Percentiles rank a stretch among this genome's conserved stretches.
Conservation (phyloP, 441 rosid species). For the Theobroma grandiflorum region DNA sequence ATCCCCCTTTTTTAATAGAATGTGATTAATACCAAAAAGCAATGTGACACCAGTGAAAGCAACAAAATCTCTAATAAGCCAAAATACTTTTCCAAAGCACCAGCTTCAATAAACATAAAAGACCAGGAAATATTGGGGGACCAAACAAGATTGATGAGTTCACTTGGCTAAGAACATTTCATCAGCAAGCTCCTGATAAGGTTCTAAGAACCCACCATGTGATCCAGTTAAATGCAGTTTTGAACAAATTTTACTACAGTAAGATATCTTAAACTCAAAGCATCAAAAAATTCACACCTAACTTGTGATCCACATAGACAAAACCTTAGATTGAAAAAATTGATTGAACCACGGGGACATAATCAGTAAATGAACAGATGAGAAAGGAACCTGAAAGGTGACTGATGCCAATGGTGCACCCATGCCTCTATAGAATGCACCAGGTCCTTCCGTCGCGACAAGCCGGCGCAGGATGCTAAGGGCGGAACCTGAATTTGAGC, state of each 20-base stretch:
- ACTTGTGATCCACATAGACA: background rate
- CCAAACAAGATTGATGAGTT: background rate
- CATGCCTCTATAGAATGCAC: conserved; percentile 92
- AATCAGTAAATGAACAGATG: background rate
- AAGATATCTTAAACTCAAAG: conserved; percentile 8
- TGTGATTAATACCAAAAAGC: background rate
- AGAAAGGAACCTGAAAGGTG: conserved; percentile 77
- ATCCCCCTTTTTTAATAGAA: background rate
- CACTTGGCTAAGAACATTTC: conserved; percentile 11
- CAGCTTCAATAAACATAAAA: background rate
- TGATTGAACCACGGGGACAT: background rate
- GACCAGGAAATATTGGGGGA: conserved; percentile 19
- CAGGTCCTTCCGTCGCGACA: conserved; percentile 68
- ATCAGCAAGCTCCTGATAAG: conserved; percentile 23
- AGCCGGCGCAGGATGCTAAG: conserved; percentile 61
- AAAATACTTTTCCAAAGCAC: conserved; percentile 4
- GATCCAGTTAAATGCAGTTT: conserved; percentile 20
- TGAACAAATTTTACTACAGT: background rate
- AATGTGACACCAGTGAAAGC: background rate
- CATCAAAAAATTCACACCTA: background rate
- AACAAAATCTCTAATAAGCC: conserved; percentile 1
- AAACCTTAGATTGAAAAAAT: background rate
- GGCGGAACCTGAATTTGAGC: conserved; percentile 74
- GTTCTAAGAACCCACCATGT: conserved; percentile 10
- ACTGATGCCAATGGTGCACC: conserved; percentile 92